Base-by-base conservation (phyloP, 164 flowering plant species). In the Tinospora cordifolia region DNA sequence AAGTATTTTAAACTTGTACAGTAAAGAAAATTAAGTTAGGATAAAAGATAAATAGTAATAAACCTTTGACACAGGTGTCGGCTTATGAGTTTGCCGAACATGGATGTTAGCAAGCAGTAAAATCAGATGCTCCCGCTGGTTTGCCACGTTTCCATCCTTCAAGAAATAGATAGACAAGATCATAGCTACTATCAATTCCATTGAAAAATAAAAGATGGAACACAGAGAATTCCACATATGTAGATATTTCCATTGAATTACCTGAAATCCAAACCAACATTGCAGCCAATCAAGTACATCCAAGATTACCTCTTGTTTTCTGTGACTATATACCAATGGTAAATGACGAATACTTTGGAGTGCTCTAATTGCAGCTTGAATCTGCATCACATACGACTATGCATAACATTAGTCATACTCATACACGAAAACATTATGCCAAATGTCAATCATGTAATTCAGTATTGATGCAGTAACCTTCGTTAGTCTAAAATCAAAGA, bases 111-210 rank as follows among this genome's bases (percentile, higher is more conserved):
- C 92, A 71, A 94, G 89, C 71, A 94, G 88, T 67, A 94, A 82
- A 78, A 92, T 82, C 44, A 94, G 84, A 92, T 94, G 98, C 79
- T 94, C 99, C 78, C 96, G 81, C 80, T 94, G 99, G 78, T 94
- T 94, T 63, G 83, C 84, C 3, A 87, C 87, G 79, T 94, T 94
- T 54, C 90, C 99, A 79, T 85, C 76, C 99, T 94, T 82, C 63
- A 63, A 15, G 73, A 21, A 67, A 62, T 8, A 34, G 39, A 57
- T n/a, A 49, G n/a, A 8, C 54, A 47, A 19, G 19, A 51, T 15
- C 59, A 51, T 51, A n/a, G 59, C 7, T 6, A 8, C 21, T n/a
- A 6, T n/a, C 59, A 51, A 51, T 17, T 17, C 21, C 59, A 19
- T 15, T 7, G 59, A 14, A n/a, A 51, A 49, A 41, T 0, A 41